phyloP scores from a whole-genome alignment of 768 basidiomycete species.

The Cantharellus anzutake region DNA sequence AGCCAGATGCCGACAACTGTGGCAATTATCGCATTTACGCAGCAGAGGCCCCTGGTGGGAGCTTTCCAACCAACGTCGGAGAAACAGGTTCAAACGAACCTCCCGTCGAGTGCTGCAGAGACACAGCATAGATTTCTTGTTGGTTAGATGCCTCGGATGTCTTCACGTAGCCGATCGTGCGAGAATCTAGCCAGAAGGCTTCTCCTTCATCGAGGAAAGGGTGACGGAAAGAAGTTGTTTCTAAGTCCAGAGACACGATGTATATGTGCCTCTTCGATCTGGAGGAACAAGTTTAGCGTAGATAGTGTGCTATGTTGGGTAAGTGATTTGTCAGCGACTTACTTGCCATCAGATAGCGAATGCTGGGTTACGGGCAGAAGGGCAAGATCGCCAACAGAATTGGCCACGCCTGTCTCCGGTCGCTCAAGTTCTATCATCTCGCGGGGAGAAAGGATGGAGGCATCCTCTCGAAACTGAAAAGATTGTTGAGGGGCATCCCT shows the following conservation, averaged over 20 bases:
- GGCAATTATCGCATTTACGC: slow-evolving; percentile 8
- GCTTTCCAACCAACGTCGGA: slow-evolving; percentile 23
- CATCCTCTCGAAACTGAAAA: neutral
- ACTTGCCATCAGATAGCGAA: slow-evolving; percentile 59
- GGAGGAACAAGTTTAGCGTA: slow-evolving; percentile 14
- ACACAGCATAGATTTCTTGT: slow-evolving; percentile 40
- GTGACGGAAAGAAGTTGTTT: slow-evolving; percentile 31
- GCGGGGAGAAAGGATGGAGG: slow-evolving; percentile 37
- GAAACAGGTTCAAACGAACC: slow-evolving; percentile 40
- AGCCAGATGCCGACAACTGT: neutral
- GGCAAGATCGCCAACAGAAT: slow-evolving; percentile 46
- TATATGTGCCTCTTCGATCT: slow-evolving; percentile 51
- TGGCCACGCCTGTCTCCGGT: slow-evolving; percentile 47
- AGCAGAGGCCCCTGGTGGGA: slow-evolving; percentile 3
- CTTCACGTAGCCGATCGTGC: slow-evolving; percentile 53
- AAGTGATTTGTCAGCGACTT: slow-evolving; percentile 12
- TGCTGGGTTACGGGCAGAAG: slow-evolving; percentile 48
- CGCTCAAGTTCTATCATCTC: slow-evolving; percentile 51
- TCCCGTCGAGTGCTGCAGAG: slow-evolving; percentile 25
- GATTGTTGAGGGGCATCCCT: neutral
- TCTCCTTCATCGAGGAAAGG: slow-evolving; percentile 46
- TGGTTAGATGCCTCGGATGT: slow-evolving; percentile 26
- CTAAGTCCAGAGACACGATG: slow-evolving; percentile 37
- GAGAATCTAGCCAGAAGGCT: slow-evolving; percentile 56
- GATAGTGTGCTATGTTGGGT: neutral